These are phyloP conservation scores for Colletotrichum agaves DNA, from an alignment of 2,329 filamentous ascomycete species.

Conservation along the genomic window DNA sequence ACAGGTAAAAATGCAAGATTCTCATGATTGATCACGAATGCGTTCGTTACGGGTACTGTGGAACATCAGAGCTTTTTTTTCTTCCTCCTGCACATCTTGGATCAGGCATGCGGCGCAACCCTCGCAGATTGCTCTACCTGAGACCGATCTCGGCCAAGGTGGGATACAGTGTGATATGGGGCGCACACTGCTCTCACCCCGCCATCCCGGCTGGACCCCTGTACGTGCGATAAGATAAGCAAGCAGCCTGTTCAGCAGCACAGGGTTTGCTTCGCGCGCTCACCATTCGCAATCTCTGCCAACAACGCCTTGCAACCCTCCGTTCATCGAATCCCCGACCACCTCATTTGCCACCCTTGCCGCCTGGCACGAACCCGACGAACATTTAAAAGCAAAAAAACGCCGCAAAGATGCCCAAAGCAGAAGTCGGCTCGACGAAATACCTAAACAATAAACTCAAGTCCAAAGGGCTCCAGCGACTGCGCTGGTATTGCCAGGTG, in stretches of 20 bases:
- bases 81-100: not conserved
- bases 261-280: not conserved
- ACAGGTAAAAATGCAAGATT: slow-evolving; percentile 1
- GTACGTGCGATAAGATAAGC: slow-evolving; percentile 30
- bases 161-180: slow-evolving; percentile 16
- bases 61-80: not conserved
- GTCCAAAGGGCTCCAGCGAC: slow-evolving; percentile 77
- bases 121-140: not conserved
- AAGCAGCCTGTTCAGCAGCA: not conserved
- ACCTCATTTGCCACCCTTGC: not conserved
- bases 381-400: not conserved
- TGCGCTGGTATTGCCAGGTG: slow-evolving; percentile 91
- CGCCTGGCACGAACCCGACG: no score
- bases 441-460: slow-evolving; percentile 92
- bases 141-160: slow-evolving; percentile 31
- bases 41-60: not conserved
- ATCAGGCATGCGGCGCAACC: not conserved
- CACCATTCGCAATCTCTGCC: not conserved
- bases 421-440: slow-evolving; percentile 93
- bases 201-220: slow-evolving; percentile 2
- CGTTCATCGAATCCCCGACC: not conserved
- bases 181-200: slow-evolving; percentile 26
- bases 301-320: not conserved
- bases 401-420: slow-evolving; percentile 79
- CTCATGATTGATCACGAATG: not conserved